Evolutionary conservation across 2,329 filamentous ascomycete genomes (phyloP), one percentile per base, ranked within the genome.

Genomic region (Tolypocladium amazonense): DNA sequence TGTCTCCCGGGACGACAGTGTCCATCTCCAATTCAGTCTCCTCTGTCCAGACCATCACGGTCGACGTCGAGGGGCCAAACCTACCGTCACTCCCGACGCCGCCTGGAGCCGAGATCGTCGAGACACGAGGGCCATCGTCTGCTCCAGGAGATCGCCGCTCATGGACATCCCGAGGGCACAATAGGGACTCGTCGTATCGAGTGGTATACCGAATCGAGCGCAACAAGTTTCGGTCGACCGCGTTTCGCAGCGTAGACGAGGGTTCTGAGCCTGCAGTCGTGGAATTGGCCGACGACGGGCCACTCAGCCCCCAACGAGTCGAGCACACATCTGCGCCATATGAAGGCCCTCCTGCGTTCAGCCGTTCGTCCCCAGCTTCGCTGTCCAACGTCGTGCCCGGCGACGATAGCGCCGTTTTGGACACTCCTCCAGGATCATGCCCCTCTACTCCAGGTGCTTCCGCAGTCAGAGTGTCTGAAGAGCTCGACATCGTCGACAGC

Each of bases 1-100:
- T 87, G 5, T 79, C 83, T 1, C 70, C 78, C 0, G 79, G 82
- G 53, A 80, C 84, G 0, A 79, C 78, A n/a, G 79, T 87, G 7
- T 82, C 82, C 11, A 82, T 87, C 43, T 81, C 79, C 0, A 85
- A 83, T 7, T 79, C 81, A 3, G 82, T 83, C 0, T 79, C 78
- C 1, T 85, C 81, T 1, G 83, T 80, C 9, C 86, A 86, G 62
- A 87, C 78, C 18, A 84, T 88, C 65, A 86, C 85, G 0, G 83
- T 88, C 3, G 83, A 88, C 58, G 79, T 88, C 43, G 78, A 78
- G 18, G 82, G 83, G 0, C 74, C 79, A 5, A 73, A 78, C 25
- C 74, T 78, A 6, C 75, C 81, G 3, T 75, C 79, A 1, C 71
- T 87, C 2, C 74, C 79, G 1, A 80, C 82, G 1, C 80, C 84